A percentile compares a stretch with the other conserved stretches of the same genome.
phyloP scores from a whole-genome alignment of 2,329 filamentous ascomycete genomes.

The Orbilia blumenaviensis region DNA sequence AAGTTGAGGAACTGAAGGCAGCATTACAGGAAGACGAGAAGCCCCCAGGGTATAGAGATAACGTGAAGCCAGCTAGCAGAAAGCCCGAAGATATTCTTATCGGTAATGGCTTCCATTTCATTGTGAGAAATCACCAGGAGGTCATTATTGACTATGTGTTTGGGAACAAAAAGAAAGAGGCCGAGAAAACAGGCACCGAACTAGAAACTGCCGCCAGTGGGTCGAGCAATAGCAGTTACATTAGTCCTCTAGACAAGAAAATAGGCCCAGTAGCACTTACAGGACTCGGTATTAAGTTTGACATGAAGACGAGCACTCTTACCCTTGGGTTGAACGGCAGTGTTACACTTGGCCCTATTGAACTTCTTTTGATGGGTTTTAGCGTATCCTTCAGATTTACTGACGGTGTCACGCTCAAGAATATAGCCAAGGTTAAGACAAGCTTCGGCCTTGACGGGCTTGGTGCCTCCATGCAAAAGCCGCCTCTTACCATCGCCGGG shows the following conservation, averaged over 20 bases:
- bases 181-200: not conserved
- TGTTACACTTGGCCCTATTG: constrained; percentile 61
- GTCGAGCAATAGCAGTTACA: not conserved
- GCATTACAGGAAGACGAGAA: not conserved
- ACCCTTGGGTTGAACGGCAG: constrained; percentile 60
- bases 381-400: constrained; percentile 53
- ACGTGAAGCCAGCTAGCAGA: constrained; percentile 26
- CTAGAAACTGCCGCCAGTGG: not conserved
- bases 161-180: constrained; percentile 23
- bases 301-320: constrained; percentile 57
- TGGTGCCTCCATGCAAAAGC: constrained; percentile 59
- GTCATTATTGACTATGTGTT: constrained; percentile 53
- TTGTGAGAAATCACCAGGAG: constrained; percentile 52
- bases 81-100: constrained; percentile 54
- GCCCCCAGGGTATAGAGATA: constrained; percentile 47
- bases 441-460: constrained; percentile 59
- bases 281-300: constrained; percentile 2
- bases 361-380: constrained; percentile 60
- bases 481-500: constrained; percentile 61
- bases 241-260: constrained; percentile 12
- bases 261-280: not conserved
- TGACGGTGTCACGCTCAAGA: constrained; percentile 55
- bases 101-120: constrained; percentile 57
- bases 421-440: constrained; percentile 23
- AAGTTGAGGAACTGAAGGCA: constrained; percentile 53